These are phyloP conservation scores for Shiraia sp. DNA, from an alignment of 2,329 filamentous ascomycete genomes.

Conservation along the genomic window DNA sequence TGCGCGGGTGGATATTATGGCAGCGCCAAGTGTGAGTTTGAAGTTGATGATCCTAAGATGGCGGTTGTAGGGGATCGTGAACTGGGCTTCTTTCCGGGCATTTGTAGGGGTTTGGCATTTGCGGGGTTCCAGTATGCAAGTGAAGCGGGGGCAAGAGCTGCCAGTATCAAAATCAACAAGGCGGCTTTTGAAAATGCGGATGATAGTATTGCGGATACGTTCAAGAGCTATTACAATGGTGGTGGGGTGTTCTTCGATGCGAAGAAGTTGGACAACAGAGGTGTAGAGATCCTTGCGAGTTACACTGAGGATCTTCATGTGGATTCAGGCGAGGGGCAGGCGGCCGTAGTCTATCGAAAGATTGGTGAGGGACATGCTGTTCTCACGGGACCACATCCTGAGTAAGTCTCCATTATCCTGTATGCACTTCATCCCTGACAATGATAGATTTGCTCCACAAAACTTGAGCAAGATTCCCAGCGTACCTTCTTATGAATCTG, in stretches of 20 bases:
- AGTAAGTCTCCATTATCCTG: conserved; percentile 60
- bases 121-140: conserved; percentile 87
- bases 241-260: conserved; percentile 91
- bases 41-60: conserved; percentile 77
- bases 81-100: conserved; percentile 84
- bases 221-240: conserved; percentile 88
- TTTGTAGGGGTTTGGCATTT: conserved; percentile 84
- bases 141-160: conserved; percentile 79
- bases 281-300: conserved; percentile 79
- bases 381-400: conserved; percentile 87
- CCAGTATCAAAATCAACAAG: conserved; percentile 66
- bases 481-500: conserved; percentile 68
- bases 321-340: conserved; percentile 71
- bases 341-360: conserved; percentile 81
- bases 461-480: conserved; percentile 73
- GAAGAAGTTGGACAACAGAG: conserved; percentile 61
- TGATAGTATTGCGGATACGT: conserved; percentile 61
- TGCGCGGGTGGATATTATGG: conserved; percentile 97
- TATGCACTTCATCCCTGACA: conserved; percentile 1
- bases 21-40: conserved; percentile 81
- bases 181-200: conserved; percentile 55
- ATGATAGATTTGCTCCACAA: conserved; percentile 73
- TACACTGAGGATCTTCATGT: conserved; percentile 77
- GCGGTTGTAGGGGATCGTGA: conserved; percentile 87
- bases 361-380: conserved; percentile 79